Percentiles rank a stretch among this genome's conserved stretches.
These are phyloP conservation scores for Isatis lusitanica DNA, from an alignment of 441 rosid genomes.

Conservation along the genomic window DNA sequence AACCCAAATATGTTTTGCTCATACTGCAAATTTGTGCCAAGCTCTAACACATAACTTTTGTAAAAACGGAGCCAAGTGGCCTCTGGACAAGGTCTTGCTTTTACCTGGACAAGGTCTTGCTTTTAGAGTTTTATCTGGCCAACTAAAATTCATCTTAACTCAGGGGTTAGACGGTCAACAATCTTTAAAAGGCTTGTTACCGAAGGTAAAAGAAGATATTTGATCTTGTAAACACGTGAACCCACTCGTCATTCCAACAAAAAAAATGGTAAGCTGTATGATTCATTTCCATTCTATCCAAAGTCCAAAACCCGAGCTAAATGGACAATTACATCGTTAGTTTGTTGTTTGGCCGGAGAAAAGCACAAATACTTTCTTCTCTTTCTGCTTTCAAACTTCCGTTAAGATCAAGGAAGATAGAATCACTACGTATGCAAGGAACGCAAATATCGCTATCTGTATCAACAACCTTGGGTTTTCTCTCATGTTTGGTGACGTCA, in stretches of 20 bases:
- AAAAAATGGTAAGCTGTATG: background rate
- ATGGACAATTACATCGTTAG: conserved; percentile 2
- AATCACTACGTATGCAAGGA: conserved; percentile 86
- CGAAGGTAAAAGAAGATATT: background rate
- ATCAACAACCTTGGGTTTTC: conserved; percentile 83
- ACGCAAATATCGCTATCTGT: conserved; percentile 82
- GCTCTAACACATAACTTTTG: too few species aligned
- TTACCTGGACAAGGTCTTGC: too few species aligned
- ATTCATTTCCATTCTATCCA: conserved; percentile 14
- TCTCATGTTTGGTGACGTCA: conserved; percentile 93
- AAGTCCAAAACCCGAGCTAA: conserved; percentile 11
- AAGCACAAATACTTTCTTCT: background rate
- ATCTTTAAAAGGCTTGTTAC: too few species aligned
- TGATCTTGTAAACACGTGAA: background rate
- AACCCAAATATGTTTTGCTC: too few species aligned
- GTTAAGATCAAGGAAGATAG: conserved; percentile 89
- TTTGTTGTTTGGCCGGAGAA: conserved; percentile 16
- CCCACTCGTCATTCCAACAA: background rate
- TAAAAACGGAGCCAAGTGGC: too few species aligned
- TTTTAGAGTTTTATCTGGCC: too few species aligned
- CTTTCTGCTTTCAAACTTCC: conserved; percentile 54
- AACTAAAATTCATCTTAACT: too few species aligned
- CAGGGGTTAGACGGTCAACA: too few species aligned
- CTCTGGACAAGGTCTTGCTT: too few species aligned
- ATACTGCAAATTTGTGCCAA: too few species aligned